Base-by-base conservation (phyloP, 2,329 filamentous ascomycete genomes). In the Trichoderma polysporum region DNA sequence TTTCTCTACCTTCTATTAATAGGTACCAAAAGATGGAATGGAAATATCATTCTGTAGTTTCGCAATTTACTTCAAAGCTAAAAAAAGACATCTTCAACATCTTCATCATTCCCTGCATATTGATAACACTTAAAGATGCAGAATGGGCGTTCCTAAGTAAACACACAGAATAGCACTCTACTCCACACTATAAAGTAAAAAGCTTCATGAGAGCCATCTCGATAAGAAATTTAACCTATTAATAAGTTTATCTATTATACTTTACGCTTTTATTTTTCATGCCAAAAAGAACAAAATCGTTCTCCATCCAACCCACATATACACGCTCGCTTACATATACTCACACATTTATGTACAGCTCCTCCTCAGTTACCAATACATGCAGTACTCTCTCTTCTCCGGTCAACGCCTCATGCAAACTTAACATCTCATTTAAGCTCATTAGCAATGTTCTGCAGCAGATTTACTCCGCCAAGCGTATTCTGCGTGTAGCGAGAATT, bases 401-500 rank as follows among this genome's bases (percentile, higher is more conserved):
- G n/a, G n/a, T n/a, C n/a, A n/a, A n/a, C n/a, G n/a, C n/a, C n/a
- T n/a, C n/a, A 27, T 9, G 4, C 22, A 13, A 17, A 3, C 12
- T 7, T 22, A 27, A 17, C 22, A 17, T 22, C 53, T 37, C 25
- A 64, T 25, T 53, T 35, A 2, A 64, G 49, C 35, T 54, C 49
- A n/a, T 45, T 49, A 19, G 66, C 66, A 29, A 33, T 29, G n/a
- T 63, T 50, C 45, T 68, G 17, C 15, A 66, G 25, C 27, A 68
- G 33, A n/a, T 66, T 86, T 10, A 75, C 71, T 64, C 75, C 60
- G 6, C 83, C 82, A 12, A 81, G 80, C 2, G 71, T 62, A 70
- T 85, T 85, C 76, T 88, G 86, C 1, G 82, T 81, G 72, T 82
- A 85, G 5, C 86, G 79, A 3, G 83, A 75, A 75, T 88, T 88